Evolutionary conservation across 2,329 filamentous ascomycete genomes (phyloP).

Genomic region (Metarhizium robertsii): DNA sequence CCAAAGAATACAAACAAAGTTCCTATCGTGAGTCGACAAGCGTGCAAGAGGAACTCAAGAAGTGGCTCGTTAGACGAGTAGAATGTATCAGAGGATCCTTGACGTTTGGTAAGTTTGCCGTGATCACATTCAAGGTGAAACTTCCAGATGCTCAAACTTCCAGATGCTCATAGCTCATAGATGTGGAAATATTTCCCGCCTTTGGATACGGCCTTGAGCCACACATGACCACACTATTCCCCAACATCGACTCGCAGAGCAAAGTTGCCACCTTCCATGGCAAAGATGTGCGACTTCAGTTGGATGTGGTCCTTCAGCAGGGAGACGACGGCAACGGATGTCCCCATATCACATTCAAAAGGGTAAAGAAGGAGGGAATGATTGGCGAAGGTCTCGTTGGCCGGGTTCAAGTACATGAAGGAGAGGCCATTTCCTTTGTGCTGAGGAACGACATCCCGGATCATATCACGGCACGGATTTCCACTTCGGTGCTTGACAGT

Average conservation of each 20-base stretch:
- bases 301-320: slow-evolving; percentile 58
- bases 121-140: background rate
- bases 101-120: slow-evolving; percentile 37
- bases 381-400: slow-evolving; percentile 55
- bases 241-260: slow-evolving; percentile 33
- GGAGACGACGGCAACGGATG: slow-evolving; percentile 31
- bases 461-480: slow-evolving; percentile 49
- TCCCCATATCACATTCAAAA: slow-evolving; percentile 46
- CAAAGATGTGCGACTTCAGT: slow-evolving; percentile 48
- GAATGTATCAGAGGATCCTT: slow-evolving; percentile 63
- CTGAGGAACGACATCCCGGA: slow-evolving; percentile 52
- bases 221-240: slow-evolving; percentile 50
- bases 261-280: slow-evolving; percentile 57
- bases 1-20: slow-evolving; percentile 36
- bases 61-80: slow-evolving; percentile 61
- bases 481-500: slow-evolving; percentile 45
- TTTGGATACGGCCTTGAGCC: slow-evolving; percentile 59
- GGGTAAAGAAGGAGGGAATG: slow-evolving; percentile 40
- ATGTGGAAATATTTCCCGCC: slow-evolving; percentile 63
- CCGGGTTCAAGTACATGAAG: slow-evolving; percentile 50
- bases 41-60: slow-evolving; percentile 55
- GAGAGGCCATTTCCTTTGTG: slow-evolving; percentile 61
- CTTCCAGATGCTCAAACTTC: background rate
- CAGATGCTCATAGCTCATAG: slow-evolving; percentile 17
- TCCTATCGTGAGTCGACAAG: slow-evolving; percentile 43